phyloP scores from a whole-genome alignment of 208 protist genomes.

The Leishmania tarentolae region DNA sequence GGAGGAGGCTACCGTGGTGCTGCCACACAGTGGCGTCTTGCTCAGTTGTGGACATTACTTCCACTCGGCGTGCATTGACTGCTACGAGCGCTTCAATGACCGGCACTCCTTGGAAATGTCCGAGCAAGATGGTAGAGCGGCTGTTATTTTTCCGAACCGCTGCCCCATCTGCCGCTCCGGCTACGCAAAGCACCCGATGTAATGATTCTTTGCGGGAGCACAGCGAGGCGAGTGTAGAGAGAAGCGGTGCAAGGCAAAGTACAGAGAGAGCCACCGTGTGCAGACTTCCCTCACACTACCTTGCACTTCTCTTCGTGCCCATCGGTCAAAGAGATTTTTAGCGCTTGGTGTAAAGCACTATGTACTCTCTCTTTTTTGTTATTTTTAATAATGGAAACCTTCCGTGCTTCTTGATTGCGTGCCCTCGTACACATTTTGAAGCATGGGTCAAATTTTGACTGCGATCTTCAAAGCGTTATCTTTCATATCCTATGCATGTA shows the following conservation, averaged over 20 bases:
- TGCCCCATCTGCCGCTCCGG: slow-evolving; percentile 83
- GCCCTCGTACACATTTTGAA: no score
- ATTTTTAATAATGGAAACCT: neutral
- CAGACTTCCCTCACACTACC: neutral
- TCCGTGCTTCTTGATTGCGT: neutral
- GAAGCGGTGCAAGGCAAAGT: neutral
- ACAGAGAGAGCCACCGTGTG: neutral
- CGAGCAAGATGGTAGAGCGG: slow-evolving; percentile 1
- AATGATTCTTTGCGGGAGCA: neutral
- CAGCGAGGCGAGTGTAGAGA: neutral
- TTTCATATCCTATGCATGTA: no score
- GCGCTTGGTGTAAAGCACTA: neutral
- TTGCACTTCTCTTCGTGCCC: neutral
- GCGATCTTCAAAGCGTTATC: neutral
- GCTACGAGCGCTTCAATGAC: slow-evolving; percentile 79
- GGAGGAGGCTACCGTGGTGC: neutral
- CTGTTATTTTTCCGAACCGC: slow-evolving; percentile 23
- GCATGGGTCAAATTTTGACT: neutral
- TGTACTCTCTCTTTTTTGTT: neutral
- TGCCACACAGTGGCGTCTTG: slow-evolving; percentile 44
- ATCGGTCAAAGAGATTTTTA: neutral
- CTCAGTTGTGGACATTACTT: slow-evolving; percentile 89
- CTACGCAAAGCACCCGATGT: slow-evolving; percentile 78
- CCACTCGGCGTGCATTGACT: slow-evolving; percentile 66
- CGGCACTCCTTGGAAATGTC: slow-evolving; percentile 33